Evolutionary conservation across 805 yeast genomes (phyloP), one percentile per base, ranked within the genome.

Genomic region (Wilhelminamyces savonicus): DNA sequence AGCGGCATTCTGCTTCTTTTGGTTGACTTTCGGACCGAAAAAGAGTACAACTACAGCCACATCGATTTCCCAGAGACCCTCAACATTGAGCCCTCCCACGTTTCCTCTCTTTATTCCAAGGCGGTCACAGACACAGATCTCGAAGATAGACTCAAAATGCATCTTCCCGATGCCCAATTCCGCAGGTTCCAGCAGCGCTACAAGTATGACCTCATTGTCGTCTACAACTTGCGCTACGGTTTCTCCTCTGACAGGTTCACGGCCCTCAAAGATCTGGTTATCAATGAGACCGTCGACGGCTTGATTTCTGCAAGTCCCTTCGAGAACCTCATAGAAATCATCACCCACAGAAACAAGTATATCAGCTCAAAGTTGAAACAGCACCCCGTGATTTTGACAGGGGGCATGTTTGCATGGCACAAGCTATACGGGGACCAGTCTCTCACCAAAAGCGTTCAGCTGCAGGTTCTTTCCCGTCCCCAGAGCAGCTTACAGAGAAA

Each of bases 21-120:
- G 8, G 68, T 90, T 5, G 97, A 90, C 50, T 69, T 77, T 24
- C 62, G 97, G 41, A 60, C 78, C 12, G 62, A 78, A 23, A 62
- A 60, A 13, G 78, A 74, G 21, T 87, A 70, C 47, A 71, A 74
- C 27, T 58, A 61, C 24, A 71, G 73, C 27, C 96, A 86, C 52
- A 75, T 88, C 14, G 59, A 69, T 9, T 58, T 74, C 16, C 55
- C 60, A 3, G 73, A 81, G 31, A 52, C 82, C 7, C 67, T 84
- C 8, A 83, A 88, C 48, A 69, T 88, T 13, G 95, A 85, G 30
- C 96, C 97, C 0, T 29, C 40, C 3, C 31, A 38, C 15, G 26
- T 55, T 1, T 30, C 29, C 14, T 28, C 41, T 17, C 28, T 61
- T 6, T 29, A 40, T 7, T 32, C 32, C 13, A 55, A 75, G 30